These are phyloP conservation scores for Wickerhamiella azyma DNA, from an alignment of 805 yeast genomes.

Conservation along the genomic window DNA sequence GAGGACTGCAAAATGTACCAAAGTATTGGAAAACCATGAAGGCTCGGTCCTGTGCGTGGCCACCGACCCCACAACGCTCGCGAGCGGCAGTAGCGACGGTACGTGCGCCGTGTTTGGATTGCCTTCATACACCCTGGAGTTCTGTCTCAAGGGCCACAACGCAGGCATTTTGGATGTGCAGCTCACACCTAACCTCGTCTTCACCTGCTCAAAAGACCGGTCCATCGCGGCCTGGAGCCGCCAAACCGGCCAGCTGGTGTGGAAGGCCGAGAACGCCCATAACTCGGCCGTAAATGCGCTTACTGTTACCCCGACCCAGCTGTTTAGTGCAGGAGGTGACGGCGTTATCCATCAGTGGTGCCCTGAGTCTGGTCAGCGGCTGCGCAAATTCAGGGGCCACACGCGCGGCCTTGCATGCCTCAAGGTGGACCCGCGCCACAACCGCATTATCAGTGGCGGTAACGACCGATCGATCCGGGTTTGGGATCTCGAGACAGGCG, in stretches of 20 bases:
- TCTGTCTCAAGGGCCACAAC: constrained; percentile 72
- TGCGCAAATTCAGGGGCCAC: constrained; percentile 64
- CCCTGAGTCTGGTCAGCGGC: constrained; percentile 48
- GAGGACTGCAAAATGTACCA: constrained; percentile 14
- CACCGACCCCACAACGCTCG: constrained; percentile 5
- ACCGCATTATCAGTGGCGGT: constrained; percentile 64
- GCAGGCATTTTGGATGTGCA: constrained; percentile 93
- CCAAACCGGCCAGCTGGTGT: constrained; percentile 12
- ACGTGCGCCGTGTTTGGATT: constrained; percentile 55
- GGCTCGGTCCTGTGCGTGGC: constrained; percentile 13
- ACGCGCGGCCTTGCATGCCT: constrained; percentile 75
- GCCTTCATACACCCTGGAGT: constrained; percentile 72
- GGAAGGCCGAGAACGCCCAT: constrained; percentile 19
- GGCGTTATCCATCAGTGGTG: constrained; percentile 76
- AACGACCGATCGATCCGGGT: constrained; percentile 76
- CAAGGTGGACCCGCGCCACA: constrained; percentile 57
- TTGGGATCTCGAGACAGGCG: constrained; percentile 73
- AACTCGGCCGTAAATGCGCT: constrained; percentile 28
- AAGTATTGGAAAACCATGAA: constrained; percentile 13
- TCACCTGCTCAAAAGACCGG: constrained; percentile 27
- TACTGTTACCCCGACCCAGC: constrained; percentile 16
- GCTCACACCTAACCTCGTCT: constrained; percentile 34
- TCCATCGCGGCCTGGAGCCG: constrained; percentile 23
- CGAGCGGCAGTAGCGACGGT: constrained; percentile 10
- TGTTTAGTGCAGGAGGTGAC: constrained; percentile 43